Evolutionary conservation across 176 grass and related monocot species (phyloP), one percentile per base, ranked within the genome.

Genomic region (Oryza glumipatula): DNA sequence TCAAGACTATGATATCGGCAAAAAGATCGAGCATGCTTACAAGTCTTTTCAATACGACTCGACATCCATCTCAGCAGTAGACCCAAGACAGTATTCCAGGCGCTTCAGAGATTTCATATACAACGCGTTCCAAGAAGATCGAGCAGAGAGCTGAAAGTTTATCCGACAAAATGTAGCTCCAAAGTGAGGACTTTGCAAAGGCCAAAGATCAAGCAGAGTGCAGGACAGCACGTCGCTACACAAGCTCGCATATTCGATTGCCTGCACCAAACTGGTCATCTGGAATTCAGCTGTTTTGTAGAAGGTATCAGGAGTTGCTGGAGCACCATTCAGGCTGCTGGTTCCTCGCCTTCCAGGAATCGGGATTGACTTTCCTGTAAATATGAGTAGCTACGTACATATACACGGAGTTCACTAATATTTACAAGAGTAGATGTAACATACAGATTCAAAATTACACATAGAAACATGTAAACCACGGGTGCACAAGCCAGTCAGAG

Each of bases 1-100:
- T 72, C 94, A 97, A 92, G 94, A 94, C 82, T 97, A 97, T 48
- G 94, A 94, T 78, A 94, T 97, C 17, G 82, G 89, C 76, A 97
- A 97, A 90, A 94, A 84, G 74, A 70, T 97, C 51, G 94, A 97
- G 72, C 94, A 94, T 76, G 94, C 90, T 12, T 94, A 97, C 74
- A 97, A 94, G 72, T 92, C 94, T 67, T 92, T 94, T 43, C 91
- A 94, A 26, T 94, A 97, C 46, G 94, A 94, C 48, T 61, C 94
- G 0, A 94, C 90, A 64, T 97, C 92, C 21, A 97, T 97, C 80
- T 97, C 94, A 60, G 94, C 94, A 0, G 94, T 97, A 21, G 94
- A 97, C 83, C 94, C 94, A 69, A 90, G 30, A 72, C 94, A 92
- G 70, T 97, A 97, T 66, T 91, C 92, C 60, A 97, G 82, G 68